Conservation (phyloP, 805 yeast genomes). For the Saturnispora hagleri region DNA sequence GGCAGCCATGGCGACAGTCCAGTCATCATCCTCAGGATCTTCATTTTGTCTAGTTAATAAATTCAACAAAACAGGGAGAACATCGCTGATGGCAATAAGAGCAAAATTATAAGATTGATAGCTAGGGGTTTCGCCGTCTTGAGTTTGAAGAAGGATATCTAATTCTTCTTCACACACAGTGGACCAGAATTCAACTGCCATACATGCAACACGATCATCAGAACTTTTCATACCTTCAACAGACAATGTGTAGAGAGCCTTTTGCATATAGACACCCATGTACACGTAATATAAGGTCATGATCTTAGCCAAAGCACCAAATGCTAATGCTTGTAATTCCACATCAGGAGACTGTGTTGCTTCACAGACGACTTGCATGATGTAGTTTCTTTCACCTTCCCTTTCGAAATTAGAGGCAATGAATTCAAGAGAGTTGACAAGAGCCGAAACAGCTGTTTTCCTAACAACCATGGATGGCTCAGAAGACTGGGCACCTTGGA, state of each 20-base stretch:
- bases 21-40: conserved; percentile 89
- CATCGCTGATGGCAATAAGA: conserved; percentile 69
- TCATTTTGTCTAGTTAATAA: conserved; percentile 84
- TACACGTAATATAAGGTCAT: conserved; percentile 81
- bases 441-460: conserved; percentile 83
- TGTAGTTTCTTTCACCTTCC: conserved; percentile 92
- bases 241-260: conserved; percentile 84
- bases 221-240: conserved; percentile 81
- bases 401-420: conserved; percentile 80
- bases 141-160: conserved; percentile 62
- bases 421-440: conserved; percentile 84
- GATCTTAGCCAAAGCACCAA: conserved; percentile 88
- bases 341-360: conserved; percentile 85
- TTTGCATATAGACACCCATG: conserved; percentile 96
- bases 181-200: conserved; percentile 99
- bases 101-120: conserved; percentile 73
- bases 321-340: conserved; percentile 87
- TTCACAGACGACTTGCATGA: conserved; percentile 98
- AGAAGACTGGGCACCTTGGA: conserved; percentile 85
- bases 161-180: conserved; percentile 98
- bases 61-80: conserved; percentile 75
- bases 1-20: conserved; percentile 98
- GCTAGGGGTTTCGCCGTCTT: conserved; percentile 42
- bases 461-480: conserved; percentile 73
- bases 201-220: conserved; percentile 84